Conservation (phyloP, 129 eudicot genomes). For the Tanacetum coccineum region DNA sequence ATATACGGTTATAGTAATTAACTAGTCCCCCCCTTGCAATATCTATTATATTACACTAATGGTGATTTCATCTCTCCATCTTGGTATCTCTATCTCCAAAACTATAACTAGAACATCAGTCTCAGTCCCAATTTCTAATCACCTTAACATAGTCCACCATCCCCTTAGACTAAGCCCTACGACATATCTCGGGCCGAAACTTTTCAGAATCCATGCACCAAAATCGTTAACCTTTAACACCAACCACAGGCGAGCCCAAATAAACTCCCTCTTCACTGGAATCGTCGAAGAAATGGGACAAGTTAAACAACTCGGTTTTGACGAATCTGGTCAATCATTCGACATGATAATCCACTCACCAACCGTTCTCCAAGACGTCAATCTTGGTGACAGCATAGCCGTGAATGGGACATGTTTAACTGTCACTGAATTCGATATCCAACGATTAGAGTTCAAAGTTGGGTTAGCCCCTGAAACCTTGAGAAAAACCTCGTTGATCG, state of each 20-base stretch:
- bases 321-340: constrained; percentile 46
- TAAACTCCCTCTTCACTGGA: constrained; percentile 70
- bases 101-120: constrained; percentile 23
- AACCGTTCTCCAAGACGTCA: constrained; percentile 54
- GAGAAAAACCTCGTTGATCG: constrained; percentile 59
- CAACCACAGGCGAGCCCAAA: constrained; percentile 17
- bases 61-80: constrained; percentile 21
- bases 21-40: no score
- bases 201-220: constrained; percentile 22
- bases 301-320: constrained; percentile 51
- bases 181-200: constrained; percentile 30
- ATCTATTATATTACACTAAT: not conserved
- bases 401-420: constrained; percentile 90
- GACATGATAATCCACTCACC: constrained; percentile 55
- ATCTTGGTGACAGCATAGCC: constrained; percentile 86
- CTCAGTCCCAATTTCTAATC: constrained; percentile 25
- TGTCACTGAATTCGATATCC: constrained; percentile 57
- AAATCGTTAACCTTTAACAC: constrained; percentile 18
- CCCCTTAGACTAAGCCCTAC: constrained; percentile 21
- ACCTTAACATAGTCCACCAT: constrained; percentile 18
- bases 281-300: constrained; percentile 89
- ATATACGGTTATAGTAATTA: no score
- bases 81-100: constrained; percentile 26
- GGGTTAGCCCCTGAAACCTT: constrained; percentile 81
- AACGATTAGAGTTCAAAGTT: constrained; percentile 43